Conservation (phyloP, 257 asterid genomes). For the Haberlea rhodopensis region DNA sequence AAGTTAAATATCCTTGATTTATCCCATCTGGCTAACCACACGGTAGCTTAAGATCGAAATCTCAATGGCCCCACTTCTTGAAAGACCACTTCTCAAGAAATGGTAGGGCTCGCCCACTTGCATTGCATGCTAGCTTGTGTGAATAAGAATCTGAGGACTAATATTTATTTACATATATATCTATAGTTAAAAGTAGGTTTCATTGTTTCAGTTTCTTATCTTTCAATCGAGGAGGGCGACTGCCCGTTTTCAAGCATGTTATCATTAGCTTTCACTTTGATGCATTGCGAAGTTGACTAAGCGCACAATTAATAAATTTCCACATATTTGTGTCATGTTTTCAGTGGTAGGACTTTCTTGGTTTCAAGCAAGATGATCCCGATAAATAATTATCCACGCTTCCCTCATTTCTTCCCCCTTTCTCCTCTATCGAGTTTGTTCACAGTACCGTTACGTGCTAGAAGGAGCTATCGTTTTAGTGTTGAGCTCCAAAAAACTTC, state of each 20-base stretch:
- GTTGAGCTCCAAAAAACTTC: background rate
- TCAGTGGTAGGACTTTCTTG: constrained; percentile 27
- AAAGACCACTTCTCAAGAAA: constrained; percentile 7
- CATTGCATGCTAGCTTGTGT: constrained; percentile 28
- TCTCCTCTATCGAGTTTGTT: background rate
- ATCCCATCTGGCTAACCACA: too few relatives aligned
- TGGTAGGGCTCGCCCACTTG: constrained; percentile 29
- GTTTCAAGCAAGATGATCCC: constrained; percentile 16
- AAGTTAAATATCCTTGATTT: too few relatives aligned
- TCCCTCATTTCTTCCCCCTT: constrained; percentile 8
- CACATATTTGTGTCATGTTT: constrained; percentile 19
- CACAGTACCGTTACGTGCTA: constrained; percentile 9
- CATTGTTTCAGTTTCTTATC: constrained; percentile 4
- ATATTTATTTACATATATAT: background rate
- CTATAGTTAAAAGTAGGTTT: constrained; percentile 27
- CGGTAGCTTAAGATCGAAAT: too few relatives aligned
- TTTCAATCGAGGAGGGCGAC: background rate
- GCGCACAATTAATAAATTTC: constrained; percentile 27
- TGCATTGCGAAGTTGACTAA: constrained; percentile 43
- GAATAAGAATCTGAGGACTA: constrained; percentile 7
- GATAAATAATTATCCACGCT: background rate
- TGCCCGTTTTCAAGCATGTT: constrained; percentile 30
- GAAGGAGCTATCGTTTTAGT: background rate
- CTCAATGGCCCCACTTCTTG: constrained; percentile 31
- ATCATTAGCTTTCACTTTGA: constrained; percentile 33